Evolutionary conservation across 345 rosid genomes (phyloP).

Genomic region (Salix suchowensis): DNA sequence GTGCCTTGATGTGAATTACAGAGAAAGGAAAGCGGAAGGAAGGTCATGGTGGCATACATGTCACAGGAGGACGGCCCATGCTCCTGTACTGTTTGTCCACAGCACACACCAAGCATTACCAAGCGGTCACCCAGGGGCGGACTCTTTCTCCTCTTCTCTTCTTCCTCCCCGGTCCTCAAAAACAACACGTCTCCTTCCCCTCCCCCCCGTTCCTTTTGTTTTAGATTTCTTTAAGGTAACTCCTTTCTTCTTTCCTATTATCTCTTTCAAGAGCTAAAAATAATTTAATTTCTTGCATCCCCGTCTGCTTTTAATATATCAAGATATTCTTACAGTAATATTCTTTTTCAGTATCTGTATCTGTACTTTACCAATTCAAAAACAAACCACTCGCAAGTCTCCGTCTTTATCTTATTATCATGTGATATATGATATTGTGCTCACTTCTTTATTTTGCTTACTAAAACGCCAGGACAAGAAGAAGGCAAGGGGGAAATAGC

Average conservation of each 20-base stretch:
- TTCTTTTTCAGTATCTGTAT: not conserved
- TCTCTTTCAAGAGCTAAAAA: not conserved
- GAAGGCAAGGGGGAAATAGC: not conserved
- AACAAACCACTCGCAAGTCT: not conserved
- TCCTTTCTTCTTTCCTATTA: not conserved
- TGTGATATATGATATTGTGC: not conserved
- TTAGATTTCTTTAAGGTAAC: no score
- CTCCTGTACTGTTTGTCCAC: not conserved
- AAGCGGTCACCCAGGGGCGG: not conserved
- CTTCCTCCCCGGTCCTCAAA: not conserved
- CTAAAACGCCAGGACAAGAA: not conserved
- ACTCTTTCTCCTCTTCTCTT: not conserved
- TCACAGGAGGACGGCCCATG: not conserved
- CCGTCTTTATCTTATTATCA: not conserved
- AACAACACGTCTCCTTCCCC: not conserved
- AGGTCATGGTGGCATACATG: not conserved
- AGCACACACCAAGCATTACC: not conserved
- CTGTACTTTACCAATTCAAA: not conserved
- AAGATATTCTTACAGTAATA: not conserved
- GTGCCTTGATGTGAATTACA: not conserved
- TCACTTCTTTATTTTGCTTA: not conserved
- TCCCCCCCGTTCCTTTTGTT: not conserved
- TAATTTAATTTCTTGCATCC: not conserved
- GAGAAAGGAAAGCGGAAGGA: not conserved
- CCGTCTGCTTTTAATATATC: not conserved